These are phyloP conservation scores for Penicillium bovifimosum DNA, from an alignment of 495 filamentous ascomycete genomes.

Conservation along the genomic window DNA sequence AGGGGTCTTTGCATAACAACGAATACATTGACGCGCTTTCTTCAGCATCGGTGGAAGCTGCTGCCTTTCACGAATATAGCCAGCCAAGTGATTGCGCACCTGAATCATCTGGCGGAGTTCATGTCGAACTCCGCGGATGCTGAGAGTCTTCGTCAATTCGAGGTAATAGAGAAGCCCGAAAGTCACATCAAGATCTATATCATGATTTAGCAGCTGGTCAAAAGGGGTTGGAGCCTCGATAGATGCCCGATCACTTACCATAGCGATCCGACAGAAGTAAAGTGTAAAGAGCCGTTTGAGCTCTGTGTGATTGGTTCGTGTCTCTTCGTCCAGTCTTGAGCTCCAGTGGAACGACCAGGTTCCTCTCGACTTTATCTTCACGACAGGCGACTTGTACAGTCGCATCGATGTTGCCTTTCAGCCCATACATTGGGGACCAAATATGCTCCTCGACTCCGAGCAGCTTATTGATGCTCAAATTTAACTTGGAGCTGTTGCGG, in stretches of 20 bases:
- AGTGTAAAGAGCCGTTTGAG: conserved; percentile 92
- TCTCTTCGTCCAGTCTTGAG: conserved; percentile 87
- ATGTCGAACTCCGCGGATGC: conserved; percentile 75
- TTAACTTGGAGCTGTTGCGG: conserved; percentile 63
- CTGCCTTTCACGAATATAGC: conserved; percentile 72
- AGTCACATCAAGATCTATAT: conserved; percentile 70
- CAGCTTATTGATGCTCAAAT: conserved; percentile 83
- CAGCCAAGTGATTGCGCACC: conserved; percentile 84
- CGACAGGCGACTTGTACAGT: conserved; percentile 85
- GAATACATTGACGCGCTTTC: conserved; percentile 66
- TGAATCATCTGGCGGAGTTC: conserved; percentile 95
- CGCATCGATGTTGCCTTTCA: conserved; percentile 98
- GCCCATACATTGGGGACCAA: conserved; percentile 94
- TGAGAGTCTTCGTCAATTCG: conserved; percentile 76
- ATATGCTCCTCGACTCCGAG: conserved; percentile 96
- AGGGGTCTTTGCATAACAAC: conserved; percentile 79
- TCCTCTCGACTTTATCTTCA: conserved; percentile 56
- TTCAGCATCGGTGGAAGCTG: conserved; percentile 82
- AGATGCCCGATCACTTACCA: conserved; percentile 38
- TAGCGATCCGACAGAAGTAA: conserved; percentile 90
- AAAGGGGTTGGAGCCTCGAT: background rate
- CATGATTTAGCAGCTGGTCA: conserved; percentile 11
- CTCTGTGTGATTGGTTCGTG: conserved; percentile 69
- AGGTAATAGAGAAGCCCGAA: conserved; percentile 93
- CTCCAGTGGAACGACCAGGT: conserved; percentile 84